phyloP scores from a whole-genome alignment of 352 stramenopile genomes.

The Detonula confervacea region DNA sequence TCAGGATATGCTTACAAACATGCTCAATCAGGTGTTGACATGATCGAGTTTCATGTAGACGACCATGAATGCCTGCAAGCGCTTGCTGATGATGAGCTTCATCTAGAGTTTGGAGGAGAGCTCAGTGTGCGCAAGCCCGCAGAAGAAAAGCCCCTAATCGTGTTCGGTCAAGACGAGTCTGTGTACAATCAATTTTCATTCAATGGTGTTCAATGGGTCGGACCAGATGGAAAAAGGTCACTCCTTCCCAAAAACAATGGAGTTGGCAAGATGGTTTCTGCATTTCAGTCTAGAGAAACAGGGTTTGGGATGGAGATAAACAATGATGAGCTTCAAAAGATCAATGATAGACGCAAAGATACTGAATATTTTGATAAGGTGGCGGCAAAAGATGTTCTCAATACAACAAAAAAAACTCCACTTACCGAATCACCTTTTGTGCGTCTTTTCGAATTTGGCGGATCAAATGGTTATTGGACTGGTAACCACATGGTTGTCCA shows the following conservation, averaged over 20 bases:
- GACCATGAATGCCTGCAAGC: conserved; percentile 23
- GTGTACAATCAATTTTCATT: conserved; percentile 30
- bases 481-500: conserved; percentile 29
- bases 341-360: conserved; percentile 15
- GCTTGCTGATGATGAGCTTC: conserved; percentile 3
- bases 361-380: conserved; percentile 14
- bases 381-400: conserved; percentile 21
- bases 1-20: neutral
- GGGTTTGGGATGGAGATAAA: conserved; percentile 21
- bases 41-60: conserved; percentile 39
- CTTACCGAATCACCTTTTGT: conserved; percentile 25
- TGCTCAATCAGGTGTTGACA: neutral
- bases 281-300: conserved; percentile 31
- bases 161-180: conserved; percentile 35
- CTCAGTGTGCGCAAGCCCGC: conserved; percentile 5
- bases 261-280: conserved; percentile 22
- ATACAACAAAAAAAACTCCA: neutral
- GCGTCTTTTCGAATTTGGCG: conserved; percentile 28
- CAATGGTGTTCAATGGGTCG: conserved; percentile 25
- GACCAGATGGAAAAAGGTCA: conserved; percentile 5
- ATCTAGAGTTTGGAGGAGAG: conserved; percentile 6
- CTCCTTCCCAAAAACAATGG: conserved; percentile 33
- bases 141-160: conserved; percentile 21
- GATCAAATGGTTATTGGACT: conserved; percentile 33
- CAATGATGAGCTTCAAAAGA: conserved; percentile 11